phyloP scores from a whole-genome alignment of 371 early-diverging fungal genomes.

The Mucor indicus region DNA sequence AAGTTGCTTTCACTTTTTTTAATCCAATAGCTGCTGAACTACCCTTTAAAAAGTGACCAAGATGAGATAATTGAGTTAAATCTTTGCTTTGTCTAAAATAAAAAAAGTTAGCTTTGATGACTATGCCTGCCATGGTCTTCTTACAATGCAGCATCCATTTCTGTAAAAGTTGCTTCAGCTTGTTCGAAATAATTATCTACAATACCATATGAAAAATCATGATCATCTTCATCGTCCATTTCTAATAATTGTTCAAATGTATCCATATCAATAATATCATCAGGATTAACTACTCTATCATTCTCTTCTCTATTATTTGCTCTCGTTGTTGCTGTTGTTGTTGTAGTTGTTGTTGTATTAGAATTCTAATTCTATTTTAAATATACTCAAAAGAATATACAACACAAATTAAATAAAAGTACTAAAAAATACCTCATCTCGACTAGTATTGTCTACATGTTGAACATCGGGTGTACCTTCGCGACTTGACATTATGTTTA shows the following conservation, averaged over 20 bases:
- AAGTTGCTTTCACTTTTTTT: slow-evolving; percentile 74
- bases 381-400: neutral
- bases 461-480: slow-evolving; percentile 13
- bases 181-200: slow-evolving; percentile 77
- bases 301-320: slow-evolving; percentile 1
- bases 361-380: neutral
- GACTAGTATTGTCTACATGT: neutral
- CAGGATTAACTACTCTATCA: slow-evolving; percentile 28
- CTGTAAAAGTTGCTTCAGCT: slow-evolving; percentile 64
- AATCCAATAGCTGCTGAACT: slow-evolving; percentile 89
- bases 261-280: slow-evolving; percentile 67
- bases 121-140: slow-evolving; percentile 4
- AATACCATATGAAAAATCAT: slow-evolving; percentile 69
- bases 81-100: slow-evolving; percentile 62
- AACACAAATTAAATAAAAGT: neutral
- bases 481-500: slow-evolving; percentile 14
- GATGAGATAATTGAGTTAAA: slow-evolving; percentile 65
- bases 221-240: slow-evolving; percentile 81
- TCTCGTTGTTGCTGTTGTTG: neutral
- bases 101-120: neutral
- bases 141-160: slow-evolving; percentile 72
- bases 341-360: neutral
- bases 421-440: slow-evolving; percentile 3
- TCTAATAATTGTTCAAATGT: slow-evolving; percentile 79
- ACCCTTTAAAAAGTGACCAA: slow-evolving; percentile 92